Evolutionary conservation across 1,284 basidiomycete genomes (phyloP).

Genomic region (Fereydounia khargensis): DNA sequence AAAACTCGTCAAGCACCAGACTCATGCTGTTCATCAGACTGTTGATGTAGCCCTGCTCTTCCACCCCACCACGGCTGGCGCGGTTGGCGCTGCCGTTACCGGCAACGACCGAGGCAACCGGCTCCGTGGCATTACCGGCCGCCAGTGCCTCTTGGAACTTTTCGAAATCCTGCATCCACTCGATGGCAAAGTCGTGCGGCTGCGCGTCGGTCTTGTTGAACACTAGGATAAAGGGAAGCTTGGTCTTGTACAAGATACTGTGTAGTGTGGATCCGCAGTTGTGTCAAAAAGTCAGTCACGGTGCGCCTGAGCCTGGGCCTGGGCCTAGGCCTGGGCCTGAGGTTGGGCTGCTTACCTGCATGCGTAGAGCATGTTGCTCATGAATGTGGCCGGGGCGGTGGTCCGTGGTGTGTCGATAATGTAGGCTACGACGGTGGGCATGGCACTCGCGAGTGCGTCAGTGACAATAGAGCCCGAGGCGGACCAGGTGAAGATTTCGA

Average conservation of each 20-base stretch:
- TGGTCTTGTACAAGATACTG: conserved; percentile 97
- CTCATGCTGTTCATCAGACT: conserved; percentile 99
- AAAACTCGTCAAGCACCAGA: conserved; percentile 96
- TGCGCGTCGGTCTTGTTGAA: conserved; percentile 98
- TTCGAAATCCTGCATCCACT: conserved; percentile 99
- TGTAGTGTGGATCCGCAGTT: no score
- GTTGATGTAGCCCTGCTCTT: conserved; percentile 96
- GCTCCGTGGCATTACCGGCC: conserved; percentile 58
- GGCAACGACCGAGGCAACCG: conserved; percentile 57
- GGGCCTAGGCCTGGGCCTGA: no score
- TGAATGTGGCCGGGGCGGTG: conserved; percentile 93
- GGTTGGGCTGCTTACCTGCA: conserved; percentile 69
- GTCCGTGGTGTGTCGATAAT: conserved; percentile 96
- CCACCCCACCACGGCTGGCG: conserved; percentile 63
- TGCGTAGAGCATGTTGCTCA: conserved; percentile 99
- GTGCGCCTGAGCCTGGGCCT: no score
- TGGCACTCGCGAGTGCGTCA: conserved; percentile 87
- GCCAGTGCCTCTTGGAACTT: conserved; percentile 62
- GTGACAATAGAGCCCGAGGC: conserved; percentile 98
- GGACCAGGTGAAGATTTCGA: conserved; percentile 99
- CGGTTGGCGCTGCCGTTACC: conserved; percentile 3
- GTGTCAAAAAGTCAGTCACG: no score
- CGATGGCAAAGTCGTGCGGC: conserved; percentile 82
- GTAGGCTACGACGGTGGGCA: conserved; percentile 93
- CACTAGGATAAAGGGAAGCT: conserved; percentile 92